These are phyloP conservation scores for Lentinula detonsa DNA, from an alignment of 768 basidiomycete genomes.

Conservation along the genomic window DNA sequence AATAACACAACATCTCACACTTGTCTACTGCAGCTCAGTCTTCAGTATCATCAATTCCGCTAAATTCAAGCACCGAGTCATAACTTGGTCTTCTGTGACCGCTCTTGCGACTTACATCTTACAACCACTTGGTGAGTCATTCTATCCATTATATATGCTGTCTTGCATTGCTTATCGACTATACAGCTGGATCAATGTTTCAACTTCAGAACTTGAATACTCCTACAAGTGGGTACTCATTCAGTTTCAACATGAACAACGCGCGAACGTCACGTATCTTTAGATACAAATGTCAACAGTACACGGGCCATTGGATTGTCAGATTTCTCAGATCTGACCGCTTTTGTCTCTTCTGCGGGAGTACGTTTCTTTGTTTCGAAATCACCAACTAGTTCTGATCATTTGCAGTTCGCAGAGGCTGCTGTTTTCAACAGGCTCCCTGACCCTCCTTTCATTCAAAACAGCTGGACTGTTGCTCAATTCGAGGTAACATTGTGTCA, in stretches of 20 bases:
- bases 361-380: conserved; percentile 21
- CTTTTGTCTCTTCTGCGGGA: conserved; percentile 57
- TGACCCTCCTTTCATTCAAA: conserved; percentile 53
- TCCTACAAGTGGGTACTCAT: conserved; percentile 15
- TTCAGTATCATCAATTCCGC: conserved; percentile 37
- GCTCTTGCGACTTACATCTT: conserved; percentile 39
- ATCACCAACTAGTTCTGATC: neutral
- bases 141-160: conserved; percentile 9
- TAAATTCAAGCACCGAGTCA: conserved; percentile 46
- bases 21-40: conserved; percentile 29
- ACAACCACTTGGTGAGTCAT: conserved; percentile 47
- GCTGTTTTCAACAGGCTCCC: conserved; percentile 36
- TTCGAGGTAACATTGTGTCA: conserved; percentile 34
- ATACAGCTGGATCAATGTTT: conserved; percentile 36
- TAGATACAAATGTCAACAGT: conserved; percentile 28
- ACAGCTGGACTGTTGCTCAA: conserved; percentile 47
- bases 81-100: conserved; percentile 46
- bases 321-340: conserved; percentile 36
- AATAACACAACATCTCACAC: neutral
- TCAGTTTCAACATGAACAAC: neutral
- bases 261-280: neutral
- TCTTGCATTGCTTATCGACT: conserved; percentile 9
- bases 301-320: conserved; percentile 37
- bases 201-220: conserved; percentile 24
- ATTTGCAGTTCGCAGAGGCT: conserved; percentile 32